Evolutionary conservation across 108 stramenopile species (phyloP).

Genomic region (Bacterosira constricta): DNA sequence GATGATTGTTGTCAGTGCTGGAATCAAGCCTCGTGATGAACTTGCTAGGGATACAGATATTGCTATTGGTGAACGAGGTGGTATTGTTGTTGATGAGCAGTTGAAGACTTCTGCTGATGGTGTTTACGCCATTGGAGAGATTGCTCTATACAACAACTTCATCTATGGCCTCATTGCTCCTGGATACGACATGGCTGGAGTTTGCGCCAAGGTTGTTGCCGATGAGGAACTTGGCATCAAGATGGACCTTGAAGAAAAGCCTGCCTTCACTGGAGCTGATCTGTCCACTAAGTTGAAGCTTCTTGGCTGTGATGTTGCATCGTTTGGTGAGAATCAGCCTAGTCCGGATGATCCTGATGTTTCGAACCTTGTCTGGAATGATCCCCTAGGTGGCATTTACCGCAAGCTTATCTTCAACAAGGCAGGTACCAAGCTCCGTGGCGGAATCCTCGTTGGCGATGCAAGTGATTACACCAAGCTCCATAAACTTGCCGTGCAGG

Average conservation of each 20-base stretch:
- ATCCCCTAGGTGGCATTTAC: conserved; percentile 86
- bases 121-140: conserved; percentile 93
- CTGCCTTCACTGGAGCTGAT: conserved; percentile 90
- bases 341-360: conserved; percentile 83
- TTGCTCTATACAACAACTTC: conserved; percentile 91
- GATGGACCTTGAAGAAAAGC: conserved; percentile 42
- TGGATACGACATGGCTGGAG: conserved; percentile 91
- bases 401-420: conserved; percentile 95
- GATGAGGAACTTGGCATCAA: conserved; percentile 62
- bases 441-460: conserved; percentile 94
- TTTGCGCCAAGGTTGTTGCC: conserved; percentile 81
- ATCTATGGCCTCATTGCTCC: conserved; percentile 95
- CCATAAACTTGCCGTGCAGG: conserved; percentile 76
- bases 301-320: conserved; percentile 94
- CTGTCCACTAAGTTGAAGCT: conserved; percentile 95
- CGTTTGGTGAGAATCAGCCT: conserved; percentile 90
- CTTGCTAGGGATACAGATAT: conserved; percentile 73
- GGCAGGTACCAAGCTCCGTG: conserved; percentile 84
- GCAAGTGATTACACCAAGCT: conserved; percentile 87
- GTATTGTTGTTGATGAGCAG: conserved; percentile 88
- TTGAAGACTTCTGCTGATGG: conserved; percentile 76
- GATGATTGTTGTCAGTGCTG: conserved; percentile 90
- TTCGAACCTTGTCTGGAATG: conserved; percentile 88
- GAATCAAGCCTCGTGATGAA: conserved; percentile 95
- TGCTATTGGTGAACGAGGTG: conserved; percentile 88